Percentiles rank a stretch among this genome's conserved stretches.
phyloP scores from a whole-genome alignment of 176 grass and related monocot species.

The Ananas comosus region DNA sequence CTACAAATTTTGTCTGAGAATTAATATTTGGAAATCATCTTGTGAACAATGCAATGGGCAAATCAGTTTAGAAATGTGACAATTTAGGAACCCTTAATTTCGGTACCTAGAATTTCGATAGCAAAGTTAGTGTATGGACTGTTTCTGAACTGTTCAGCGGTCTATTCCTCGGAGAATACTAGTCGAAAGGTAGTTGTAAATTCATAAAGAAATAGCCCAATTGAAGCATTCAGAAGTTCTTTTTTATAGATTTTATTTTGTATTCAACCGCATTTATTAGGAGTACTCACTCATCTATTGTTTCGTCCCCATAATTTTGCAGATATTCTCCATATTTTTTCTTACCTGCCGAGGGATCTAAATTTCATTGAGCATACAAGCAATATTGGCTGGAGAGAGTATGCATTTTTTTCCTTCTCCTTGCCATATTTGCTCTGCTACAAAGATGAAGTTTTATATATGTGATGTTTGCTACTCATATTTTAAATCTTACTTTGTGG shows the following conservation, averaged over 20 bases:
- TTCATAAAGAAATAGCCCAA: not conserved
- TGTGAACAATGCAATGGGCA: no score
- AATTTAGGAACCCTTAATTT: no score
- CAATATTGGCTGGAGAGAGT: conserved; percentile 96
- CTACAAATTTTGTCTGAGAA: no score
- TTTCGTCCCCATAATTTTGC: conserved; percentile 24
- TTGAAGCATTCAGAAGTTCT: not conserved
- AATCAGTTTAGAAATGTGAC: no score
- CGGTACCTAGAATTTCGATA: no score
- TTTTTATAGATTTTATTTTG: not conserved
- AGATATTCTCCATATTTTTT: conserved; percentile 98
- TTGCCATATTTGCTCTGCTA: conserved; percentile 5
- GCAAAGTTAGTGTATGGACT: no score
- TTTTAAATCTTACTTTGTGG: not conserved
- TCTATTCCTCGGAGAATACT: no score
- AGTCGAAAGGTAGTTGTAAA: no score
- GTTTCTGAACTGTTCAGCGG: no score
- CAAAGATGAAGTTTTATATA: not conserved
- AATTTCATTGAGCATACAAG: conserved; percentile 97
- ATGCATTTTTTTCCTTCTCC: conserved; percentile 30
- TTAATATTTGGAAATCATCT: no score
- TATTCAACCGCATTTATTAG: not conserved
- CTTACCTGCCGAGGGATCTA: conserved; percentile 75
- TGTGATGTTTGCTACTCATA: not conserved
- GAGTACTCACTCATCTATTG: not conserved